These are phyloP conservation scores for Parmales sp. DNA, from an alignment of 108 stramenopile species.

Conservation along the genomic window DNA sequence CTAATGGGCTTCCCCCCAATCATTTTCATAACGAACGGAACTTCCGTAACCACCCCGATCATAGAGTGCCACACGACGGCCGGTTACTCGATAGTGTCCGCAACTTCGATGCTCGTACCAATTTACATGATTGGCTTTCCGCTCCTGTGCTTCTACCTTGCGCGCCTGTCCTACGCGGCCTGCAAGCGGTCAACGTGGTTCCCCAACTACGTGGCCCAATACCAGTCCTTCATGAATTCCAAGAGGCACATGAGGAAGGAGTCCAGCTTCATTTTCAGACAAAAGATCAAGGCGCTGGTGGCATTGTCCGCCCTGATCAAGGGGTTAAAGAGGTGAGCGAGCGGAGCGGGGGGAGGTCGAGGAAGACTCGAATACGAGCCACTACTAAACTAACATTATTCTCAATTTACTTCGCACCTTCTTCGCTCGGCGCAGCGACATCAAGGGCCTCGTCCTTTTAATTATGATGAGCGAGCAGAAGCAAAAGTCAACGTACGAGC, in stretches of 20 bases:
- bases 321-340: neutral
- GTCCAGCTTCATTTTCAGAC: neutral
- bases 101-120: neutral
- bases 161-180: neutral
- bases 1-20: constrained; percentile 3
- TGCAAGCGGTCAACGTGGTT: neutral
- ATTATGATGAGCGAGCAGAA: neutral
- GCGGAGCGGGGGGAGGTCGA: no score
- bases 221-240: neutral
- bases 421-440: no score
- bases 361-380: no score
- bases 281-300: neutral
- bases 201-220: constrained; percentile 9
- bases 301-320: neutral
- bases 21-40: neutral
- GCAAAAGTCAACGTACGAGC: no score
- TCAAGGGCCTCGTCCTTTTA: no score
- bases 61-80: neutral
- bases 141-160: neutral
- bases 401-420: no score
- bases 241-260: neutral
- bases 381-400: no score
- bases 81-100: neutral
- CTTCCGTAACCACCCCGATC: neutral
- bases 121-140: neutral